A percentile compares a stretch with the other conserved stretches of the same genome.
Conservation (phyloP, 306 rosid genomes). For the Trifolium subterraneum region DNA sequence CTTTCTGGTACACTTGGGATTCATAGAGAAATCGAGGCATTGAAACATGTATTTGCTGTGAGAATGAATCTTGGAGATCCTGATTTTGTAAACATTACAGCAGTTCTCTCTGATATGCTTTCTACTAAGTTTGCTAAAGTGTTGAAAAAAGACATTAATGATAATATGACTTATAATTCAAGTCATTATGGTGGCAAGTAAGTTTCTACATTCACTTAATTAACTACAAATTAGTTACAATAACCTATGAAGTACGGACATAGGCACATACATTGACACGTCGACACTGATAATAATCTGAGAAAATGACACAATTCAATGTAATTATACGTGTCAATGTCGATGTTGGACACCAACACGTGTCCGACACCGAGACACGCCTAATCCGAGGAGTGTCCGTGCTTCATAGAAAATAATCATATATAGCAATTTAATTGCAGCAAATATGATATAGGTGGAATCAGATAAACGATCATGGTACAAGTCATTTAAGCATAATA, state of each 20-base stretch:
- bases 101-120: slow-evolving; percentile 75
- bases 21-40: slow-evolving; percentile 78
- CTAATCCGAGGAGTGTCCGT: too few species aligned
- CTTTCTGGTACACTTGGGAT: slow-evolving; percentile 68
- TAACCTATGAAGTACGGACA: not conserved
- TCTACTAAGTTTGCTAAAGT: slow-evolving; percentile 68
- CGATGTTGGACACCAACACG: too few species aligned
- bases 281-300: too few species aligned
- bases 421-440: not conserved
- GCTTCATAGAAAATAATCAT: too few species aligned
- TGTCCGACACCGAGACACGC: too few species aligned
- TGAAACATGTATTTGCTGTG: slow-evolving; percentile 76
- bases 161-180: slow-evolving; percentile 67
- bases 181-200: slow-evolving; percentile 80
- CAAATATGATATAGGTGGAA: slow-evolving; percentile 62
- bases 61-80: slow-evolving; percentile 94
- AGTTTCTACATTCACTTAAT: slow-evolving; percentile 17
- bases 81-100: slow-evolving; percentile 64
- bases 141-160: slow-evolving; percentile 64
- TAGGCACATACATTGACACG: too few species aligned
- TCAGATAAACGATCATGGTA: slow-evolving; percentile 81
- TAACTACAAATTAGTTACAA: slow-evolving; percentile 4
- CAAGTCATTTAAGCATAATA: slow-evolving; percentile 71
- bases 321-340: too few species aligned
- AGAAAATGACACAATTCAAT: too few species aligned